Conservation (phyloP, 441 rosid genomes). For the Pelargonium myrrhifolium region DNA sequence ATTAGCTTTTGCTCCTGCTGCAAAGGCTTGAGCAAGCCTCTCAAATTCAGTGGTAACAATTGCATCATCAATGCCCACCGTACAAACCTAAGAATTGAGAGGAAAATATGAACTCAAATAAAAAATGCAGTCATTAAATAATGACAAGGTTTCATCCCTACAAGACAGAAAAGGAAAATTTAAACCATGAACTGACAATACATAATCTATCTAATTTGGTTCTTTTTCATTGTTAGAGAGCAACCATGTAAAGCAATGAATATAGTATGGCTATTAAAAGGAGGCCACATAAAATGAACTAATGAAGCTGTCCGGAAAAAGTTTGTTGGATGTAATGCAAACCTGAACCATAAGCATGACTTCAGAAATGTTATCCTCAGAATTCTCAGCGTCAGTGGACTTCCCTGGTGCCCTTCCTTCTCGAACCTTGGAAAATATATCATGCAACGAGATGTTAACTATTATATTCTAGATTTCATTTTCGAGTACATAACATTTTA, state of each 20-base stretch:
- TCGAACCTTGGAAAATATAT: conserved; percentile 52
- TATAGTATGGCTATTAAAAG: background rate
- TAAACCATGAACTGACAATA: background rate
- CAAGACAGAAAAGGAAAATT: background rate
- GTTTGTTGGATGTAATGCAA: conserved; percentile 7
- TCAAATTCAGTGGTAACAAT: conserved; percentile 48
- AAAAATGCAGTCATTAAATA: background rate
- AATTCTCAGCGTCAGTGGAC: conserved; percentile 35
- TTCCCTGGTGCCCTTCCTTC: conserved; percentile 66
- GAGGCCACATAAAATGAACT: background rate
- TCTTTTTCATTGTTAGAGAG: conserved; percentile 8
- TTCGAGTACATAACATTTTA: conserved; percentile 18
- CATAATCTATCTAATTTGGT: conserved; percentile 4
- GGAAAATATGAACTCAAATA: conserved; percentile 6
- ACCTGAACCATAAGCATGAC: conserved; percentile 97
- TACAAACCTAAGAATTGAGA: conserved; percentile 44
- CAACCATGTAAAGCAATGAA: background rate
- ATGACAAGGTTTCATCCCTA: background rate
- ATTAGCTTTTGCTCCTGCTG: conserved; percentile 53
- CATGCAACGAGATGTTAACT: conserved; percentile 4
- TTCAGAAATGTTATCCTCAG: conserved; percentile 48
- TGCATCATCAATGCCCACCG: conserved; percentile 42
- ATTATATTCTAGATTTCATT: background rate
- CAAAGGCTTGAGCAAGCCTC: conserved; percentile 62
- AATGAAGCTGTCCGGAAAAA: background rate